Evolutionary conservation across 768 basidiomycete genomes (phyloP).

Genomic region (Mycena amicta): DNA sequence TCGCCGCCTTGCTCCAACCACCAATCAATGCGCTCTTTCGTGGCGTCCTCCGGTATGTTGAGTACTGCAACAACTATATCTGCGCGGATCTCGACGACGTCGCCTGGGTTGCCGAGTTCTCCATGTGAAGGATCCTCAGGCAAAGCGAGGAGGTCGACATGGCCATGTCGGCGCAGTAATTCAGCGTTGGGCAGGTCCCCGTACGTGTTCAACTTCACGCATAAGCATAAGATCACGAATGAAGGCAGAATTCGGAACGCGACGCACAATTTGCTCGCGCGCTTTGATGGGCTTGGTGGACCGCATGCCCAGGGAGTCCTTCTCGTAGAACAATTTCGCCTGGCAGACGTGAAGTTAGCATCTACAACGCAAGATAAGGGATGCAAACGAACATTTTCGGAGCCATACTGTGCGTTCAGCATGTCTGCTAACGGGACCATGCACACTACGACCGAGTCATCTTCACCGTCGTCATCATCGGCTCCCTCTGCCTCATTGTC

Average conservation of each 20-base stretch:
- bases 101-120: constrained; percentile 70
- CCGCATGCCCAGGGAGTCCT: constrained; percentile 73
- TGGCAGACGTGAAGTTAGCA: constrained; percentile 32
- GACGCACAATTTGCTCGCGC: constrained; percentile 85
- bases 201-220: constrained; percentile 88
- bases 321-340: constrained; percentile 87
- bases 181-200: constrained; percentile 92
- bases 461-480: constrained; percentile 43
- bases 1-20: constrained; percentile 91
- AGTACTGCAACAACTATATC: constrained; percentile 61
- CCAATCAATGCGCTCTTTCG: constrained; percentile 80
- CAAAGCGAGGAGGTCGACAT: constrained; percentile 77
- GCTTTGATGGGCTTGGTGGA: constrained; percentile 71
- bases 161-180: constrained; percentile 91
- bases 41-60: constrained; percentile 23
- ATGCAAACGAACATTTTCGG: constrained; percentile 70
- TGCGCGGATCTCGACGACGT: constrained; percentile 77
- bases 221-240: too few species aligned
- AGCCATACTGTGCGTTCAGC: constrained; percentile 85
- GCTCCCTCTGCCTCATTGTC: constrained; percentile 39
- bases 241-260: background rate
- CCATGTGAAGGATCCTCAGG: constrained; percentile 16
- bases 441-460: constrained; percentile 51
- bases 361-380: background rate
- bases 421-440: constrained; percentile 98